phyloP scores from a whole-genome alignment of 257 asterid genomes.

The Echites panduratus region DNA sequence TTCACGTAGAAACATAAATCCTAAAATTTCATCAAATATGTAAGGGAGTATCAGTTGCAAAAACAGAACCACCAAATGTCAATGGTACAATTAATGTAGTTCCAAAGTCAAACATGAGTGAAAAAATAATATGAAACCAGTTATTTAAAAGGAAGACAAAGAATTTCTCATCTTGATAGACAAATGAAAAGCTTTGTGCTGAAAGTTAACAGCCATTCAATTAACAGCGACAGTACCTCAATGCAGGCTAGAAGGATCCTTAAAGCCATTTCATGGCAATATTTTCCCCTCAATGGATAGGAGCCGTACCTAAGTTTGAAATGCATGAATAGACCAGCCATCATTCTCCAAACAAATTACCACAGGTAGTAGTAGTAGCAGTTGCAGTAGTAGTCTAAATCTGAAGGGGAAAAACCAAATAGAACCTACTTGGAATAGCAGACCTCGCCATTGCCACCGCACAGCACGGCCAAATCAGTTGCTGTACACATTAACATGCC shows the following conservation, averaged over 20 bases:
- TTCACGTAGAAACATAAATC: background rate
- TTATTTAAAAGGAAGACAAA: too few species aligned
- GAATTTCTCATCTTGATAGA: too few species aligned
- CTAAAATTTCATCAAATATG: background rate
- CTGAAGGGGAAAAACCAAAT: background rate
- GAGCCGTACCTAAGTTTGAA: constrained; percentile 71
- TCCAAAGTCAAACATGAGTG: background rate
- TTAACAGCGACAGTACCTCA: constrained; percentile 42
- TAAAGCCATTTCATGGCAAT: constrained; percentile 98
- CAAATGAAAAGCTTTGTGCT: background rate
- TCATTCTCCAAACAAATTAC: background rate
- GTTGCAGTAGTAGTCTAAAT: too few species aligned
- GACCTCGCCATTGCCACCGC: constrained; percentile 95
- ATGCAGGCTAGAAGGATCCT: constrained; percentile 93
- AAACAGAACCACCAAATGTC: background rate
- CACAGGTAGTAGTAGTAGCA: too few species aligned
- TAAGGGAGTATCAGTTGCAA: background rate
- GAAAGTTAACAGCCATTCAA: constrained; percentile 1
- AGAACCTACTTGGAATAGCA: constrained; percentile 91
- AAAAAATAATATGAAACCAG: background rate
- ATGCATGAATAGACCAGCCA: constrained; percentile 22
- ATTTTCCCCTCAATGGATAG: constrained; percentile 88
- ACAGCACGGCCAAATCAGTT: constrained; percentile 97
- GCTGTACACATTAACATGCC: constrained; percentile 96
- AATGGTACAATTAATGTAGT: background rate